Conservation (phyloP, 306 rosid species). For the Medicago ruthenica region DNA sequence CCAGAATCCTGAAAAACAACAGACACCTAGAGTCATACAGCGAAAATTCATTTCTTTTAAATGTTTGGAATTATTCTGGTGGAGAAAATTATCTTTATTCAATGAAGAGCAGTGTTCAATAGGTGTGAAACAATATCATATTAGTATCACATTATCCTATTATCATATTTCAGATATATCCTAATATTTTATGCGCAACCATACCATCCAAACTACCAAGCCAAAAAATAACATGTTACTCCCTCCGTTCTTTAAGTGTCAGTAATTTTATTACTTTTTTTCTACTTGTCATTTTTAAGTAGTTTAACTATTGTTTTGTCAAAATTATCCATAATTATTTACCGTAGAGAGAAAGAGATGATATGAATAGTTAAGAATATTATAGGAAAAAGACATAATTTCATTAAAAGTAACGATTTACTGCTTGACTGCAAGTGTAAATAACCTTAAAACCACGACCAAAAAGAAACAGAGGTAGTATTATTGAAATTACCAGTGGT, state of each 20-base stretch:
- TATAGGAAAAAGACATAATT: background rate
- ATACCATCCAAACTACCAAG: background rate
- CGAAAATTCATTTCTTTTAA: slow-evolving; percentile 4
- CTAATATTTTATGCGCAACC: background rate
- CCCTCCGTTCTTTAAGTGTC: background rate
- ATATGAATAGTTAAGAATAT: background rate
- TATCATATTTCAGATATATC: slow-evolving; percentile 8
- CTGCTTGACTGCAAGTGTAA: background rate
- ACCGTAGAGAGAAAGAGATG: background rate
- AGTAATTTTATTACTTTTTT: background rate
- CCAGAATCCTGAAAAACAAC: slow-evolving; percentile 29
- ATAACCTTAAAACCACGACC: background rate
- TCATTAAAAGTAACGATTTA: background rate
- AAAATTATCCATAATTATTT: background rate
- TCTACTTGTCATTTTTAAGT: background rate
- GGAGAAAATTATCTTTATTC: slow-evolving; percentile 13
- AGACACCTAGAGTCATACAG: background rate
- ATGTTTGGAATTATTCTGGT: slow-evolving; percentile 15
- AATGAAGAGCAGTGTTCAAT: slow-evolving; percentile 27
- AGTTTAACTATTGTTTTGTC: background rate
- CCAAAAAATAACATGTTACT: slow-evolving; percentile 7
- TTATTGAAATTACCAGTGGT: slow-evolving; percentile 33
- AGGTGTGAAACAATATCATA: slow-evolving; percentile 14
- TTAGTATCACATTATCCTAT: slow-evolving; percentile 14
- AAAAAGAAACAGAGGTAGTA: background rate